Evolutionary conservation across 768 basidiomycete species (phyloP).

Genomic region (Pleurotus eryngii): DNA sequence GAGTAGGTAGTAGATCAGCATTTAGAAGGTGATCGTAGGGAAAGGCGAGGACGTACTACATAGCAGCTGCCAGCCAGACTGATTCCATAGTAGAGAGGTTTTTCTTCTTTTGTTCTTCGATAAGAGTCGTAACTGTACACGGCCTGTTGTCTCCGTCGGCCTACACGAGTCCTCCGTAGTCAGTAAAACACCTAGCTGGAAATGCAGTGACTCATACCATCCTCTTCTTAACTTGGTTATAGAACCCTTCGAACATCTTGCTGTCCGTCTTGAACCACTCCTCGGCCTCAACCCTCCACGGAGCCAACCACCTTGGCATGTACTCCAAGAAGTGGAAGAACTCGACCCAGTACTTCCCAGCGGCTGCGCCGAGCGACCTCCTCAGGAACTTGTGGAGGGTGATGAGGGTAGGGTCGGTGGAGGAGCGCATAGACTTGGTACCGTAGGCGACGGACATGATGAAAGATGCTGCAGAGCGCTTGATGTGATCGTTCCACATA

Average conservation of each 20-base stretch:
- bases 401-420: conserved; percentile 26
- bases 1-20: background rate
- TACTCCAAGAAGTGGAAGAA: conserved; percentile 30
- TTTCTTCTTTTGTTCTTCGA: conserved; percentile 8
- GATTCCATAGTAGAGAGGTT: conserved; percentile 2
- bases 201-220: background rate
- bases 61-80: conserved; percentile 3
- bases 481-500: conserved; percentile 26
- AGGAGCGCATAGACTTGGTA: conserved; percentile 8
- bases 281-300: conserved; percentile 24
- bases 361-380: conserved; percentile 28
- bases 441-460: conserved; percentile 14
- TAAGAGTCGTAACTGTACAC: conserved; percentile 1
- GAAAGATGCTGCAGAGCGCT: conserved; percentile 13
- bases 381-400: conserved; percentile 16
- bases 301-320: conserved; percentile 25
- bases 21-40: background rate
- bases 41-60: background rate
- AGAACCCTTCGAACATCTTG: conserved; percentile 10
- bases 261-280: conserved; percentile 14
- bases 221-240: conserved; percentile 6
- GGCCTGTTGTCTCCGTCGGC: conserved; percentile 1
- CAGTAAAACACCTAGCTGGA: background rate
- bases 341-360: conserved; percentile 34
- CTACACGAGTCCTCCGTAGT: background rate